Base-by-base conservation (phyloP, 768 basidiomycete species). In the Lactarius akahatsu region DNA sequence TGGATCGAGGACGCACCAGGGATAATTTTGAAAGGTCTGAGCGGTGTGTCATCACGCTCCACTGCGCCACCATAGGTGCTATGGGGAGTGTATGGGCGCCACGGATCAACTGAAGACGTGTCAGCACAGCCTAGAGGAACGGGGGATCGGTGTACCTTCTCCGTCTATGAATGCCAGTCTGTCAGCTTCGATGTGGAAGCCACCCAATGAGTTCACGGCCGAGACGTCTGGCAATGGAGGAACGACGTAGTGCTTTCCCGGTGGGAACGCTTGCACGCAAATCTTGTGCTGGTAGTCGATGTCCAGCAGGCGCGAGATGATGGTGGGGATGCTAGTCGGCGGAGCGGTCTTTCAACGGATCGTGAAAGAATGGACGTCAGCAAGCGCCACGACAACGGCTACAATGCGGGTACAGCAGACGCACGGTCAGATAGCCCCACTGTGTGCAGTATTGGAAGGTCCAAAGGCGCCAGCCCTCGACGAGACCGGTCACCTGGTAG, bases 401-500 rank as follows among this genome's bases (percentile, higher is more conserved):
- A 23, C 20, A 34, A 36, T 40, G 38, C 23, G 57, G 15, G 50
- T 26, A 30, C 41, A 20, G 26, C 34, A 10, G 28, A 65, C 85
- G 40, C 71, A 91, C 92, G 36, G 82, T 87, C 75, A 96, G 95
- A 76, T 93, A 99, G 2, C 95, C 96, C 96, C 96, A 98, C 72
- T 96, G 86, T 0, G 92, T 94, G 79, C 94, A 96, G 64, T 92
- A 91, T 78, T 94, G 96, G 82, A 94, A 97, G 7, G 80, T 71
- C 96, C 96, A 98, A 16, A 87, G 76, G 38, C 94, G 85, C 96
- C 96, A 98, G 1, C 83, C 83, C 72, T 93, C 85, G 61, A 85
- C 80, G 18, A 94, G 77, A 28, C 84, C 85, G 1, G 82, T 84
- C 20, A 81, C 78, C 70, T 82, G 81, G 75, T 84, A 95, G 66